phyloP scores from a whole-genome alignment of 2,329 filamentous ascomycete species.

The Verticillium albo-atrum region DNA sequence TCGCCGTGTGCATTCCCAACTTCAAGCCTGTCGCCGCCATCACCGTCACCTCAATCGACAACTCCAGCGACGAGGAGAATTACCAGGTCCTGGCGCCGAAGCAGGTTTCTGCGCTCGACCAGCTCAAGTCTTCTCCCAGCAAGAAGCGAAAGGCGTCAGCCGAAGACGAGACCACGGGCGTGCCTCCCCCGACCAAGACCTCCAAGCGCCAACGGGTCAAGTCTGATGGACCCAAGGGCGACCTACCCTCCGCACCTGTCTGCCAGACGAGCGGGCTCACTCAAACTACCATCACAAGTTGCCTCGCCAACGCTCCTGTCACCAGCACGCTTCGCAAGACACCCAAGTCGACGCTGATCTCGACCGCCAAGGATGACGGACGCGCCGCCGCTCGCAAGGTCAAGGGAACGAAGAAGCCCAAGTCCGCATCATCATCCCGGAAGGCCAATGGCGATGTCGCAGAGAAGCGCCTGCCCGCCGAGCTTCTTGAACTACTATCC shows the following conservation, averaged over 20 bases:
- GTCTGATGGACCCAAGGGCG: constrained; percentile 5
- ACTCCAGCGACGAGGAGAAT: constrained; percentile 6
- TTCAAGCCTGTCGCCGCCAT: background rate
- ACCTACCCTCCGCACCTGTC: background rate
- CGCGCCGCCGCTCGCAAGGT: constrained; percentile 13
- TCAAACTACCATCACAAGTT: background rate
- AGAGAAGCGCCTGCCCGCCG: constrained; percentile 36
- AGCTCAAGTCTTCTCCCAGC: background rate
- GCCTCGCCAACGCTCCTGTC: background rate
- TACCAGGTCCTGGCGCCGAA: background rate
- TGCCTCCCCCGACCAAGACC: background rate
- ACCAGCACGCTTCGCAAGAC: constrained; percentile 14
- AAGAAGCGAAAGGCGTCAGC: constrained; percentile 10
- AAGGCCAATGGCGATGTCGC: constrained; percentile 18
- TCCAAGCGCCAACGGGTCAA: constrained; percentile 10
- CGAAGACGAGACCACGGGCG: constrained; percentile 3
- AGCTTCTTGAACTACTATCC: constrained; percentile 55
- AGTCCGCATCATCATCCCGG: constrained; percentile 10
- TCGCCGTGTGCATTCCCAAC: constrained; percentile 8
- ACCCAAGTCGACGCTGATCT: constrained; percentile 21
- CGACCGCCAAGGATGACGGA: constrained; percentile 22
- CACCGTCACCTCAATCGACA: constrained; percentile 1
- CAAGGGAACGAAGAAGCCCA: constrained; percentile 11
- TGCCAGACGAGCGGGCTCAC: background rate
- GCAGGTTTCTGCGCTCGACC: background rate